phyloP scores from a whole-genome alignment of 2,329 filamentous ascomycete genomes.

The Pseudocercospora pini-densiflorae region DNA sequence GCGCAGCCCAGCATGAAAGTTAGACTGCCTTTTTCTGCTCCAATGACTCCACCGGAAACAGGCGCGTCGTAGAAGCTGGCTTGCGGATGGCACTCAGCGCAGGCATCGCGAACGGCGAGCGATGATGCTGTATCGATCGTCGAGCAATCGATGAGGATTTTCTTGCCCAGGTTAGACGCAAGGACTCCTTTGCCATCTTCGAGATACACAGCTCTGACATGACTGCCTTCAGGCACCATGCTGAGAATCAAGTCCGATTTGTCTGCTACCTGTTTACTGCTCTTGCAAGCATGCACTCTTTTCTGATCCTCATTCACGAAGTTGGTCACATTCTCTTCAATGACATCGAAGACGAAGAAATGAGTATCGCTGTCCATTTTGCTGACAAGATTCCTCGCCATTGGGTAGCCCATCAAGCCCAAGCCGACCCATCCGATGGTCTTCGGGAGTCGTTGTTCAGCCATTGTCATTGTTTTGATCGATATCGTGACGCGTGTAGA shows the following conservation, averaged over 20 bases:
- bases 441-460: constrained; percentile 32
- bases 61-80: constrained; percentile 58
- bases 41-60: constrained; percentile 58
- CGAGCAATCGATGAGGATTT: constrained; percentile 60
- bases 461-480: constrained; percentile 23
- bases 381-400: constrained; percentile 55
- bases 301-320: constrained; percentile 47
- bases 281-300: constrained; percentile 46
- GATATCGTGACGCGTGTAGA: neutral
- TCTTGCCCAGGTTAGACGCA: constrained; percentile 46
- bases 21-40: constrained; percentile 57
- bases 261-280: constrained; percentile 55
- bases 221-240: constrained; percentile 59
- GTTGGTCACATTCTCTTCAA: constrained; percentile 48
- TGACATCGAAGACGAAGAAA: constrained; percentile 57
- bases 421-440: constrained; percentile 58
- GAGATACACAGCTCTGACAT: constrained; percentile 58
- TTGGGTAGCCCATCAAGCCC: constrained; percentile 61
- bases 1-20: constrained; percentile 62
- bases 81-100: constrained; percentile 43
- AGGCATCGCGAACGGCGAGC: constrained; percentile 50
- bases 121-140: constrained; percentile 61
- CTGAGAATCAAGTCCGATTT: constrained; percentile 57
- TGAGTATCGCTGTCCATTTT: constrained; percentile 50
- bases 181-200: constrained; percentile 50